Evolutionary conservation across 805 yeast genomes (phyloP), one percentile per base, ranked within the genome.

Genomic region (Cyberlindnera veronae): DNA sequence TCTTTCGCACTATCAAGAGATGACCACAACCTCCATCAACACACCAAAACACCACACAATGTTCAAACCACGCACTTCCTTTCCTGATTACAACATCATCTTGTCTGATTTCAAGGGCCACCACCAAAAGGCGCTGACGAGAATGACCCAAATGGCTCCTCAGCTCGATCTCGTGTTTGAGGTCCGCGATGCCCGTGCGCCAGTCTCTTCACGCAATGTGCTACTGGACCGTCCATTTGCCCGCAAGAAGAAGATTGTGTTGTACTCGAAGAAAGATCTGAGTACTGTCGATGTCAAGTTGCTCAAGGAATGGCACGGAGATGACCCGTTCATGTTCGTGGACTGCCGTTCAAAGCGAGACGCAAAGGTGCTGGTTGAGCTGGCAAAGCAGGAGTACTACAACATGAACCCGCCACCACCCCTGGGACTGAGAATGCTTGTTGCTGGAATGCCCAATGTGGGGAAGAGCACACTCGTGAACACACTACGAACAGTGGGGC

Each of bases 361-460:
- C 48, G 77, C 80, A 2, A 59, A 58, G 12, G 61, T 63, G 31
- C 58, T 90, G 4, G 63, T 84, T 13, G 68, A 73, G 9, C 51
- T 68, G 11, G 65, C 86, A 4, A 68, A 67, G 27, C 68, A 71
- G 38, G 63, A 65, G 38, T 72, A 74, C 51, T 46, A 60, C 20
- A 46, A 57, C 4, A 66, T 78, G 71, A 61, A 59, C 15, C 87
- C 91, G 0, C 76, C 81, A 5, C 95, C 96, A 0, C 96, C 97
- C 0, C 61, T 89, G 44, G 98, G 98, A 0, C 66, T 84, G 34
- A 63, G 89, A 17, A 61, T 85, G 42, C 68, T 90, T 68, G 76
- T 91, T 32, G 80, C 83, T 6, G 99, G 99, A 0, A 85, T 93
- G 93, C 99, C 99, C 1, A 93, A 93, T 58, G 95, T 89, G n/a